phyloP scores from a whole-genome alignment of 192 early-diverging fungal species.

The Phycomyces blakesleeanus region DNA sequence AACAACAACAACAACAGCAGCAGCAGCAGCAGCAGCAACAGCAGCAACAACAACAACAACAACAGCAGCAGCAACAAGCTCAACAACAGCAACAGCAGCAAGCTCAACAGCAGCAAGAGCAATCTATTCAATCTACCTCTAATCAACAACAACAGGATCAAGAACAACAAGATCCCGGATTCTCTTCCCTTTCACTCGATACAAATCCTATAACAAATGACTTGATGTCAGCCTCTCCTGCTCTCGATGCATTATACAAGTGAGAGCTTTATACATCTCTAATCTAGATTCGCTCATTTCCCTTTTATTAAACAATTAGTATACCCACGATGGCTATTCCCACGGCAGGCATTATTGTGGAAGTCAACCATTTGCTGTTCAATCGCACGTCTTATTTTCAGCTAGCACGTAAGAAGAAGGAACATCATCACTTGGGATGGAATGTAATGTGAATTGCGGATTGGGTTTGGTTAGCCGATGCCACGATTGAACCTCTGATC shows the following conservation, averaged over 20 bases:
- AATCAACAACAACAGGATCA: no score
- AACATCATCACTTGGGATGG: background rate
- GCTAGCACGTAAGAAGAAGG: constrained; percentile 25
- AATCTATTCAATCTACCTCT: no score
- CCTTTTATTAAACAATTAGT: background rate
- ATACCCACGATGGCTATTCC: background rate
- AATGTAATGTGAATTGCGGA: background rate
- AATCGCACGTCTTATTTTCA: constrained; percentile 32
- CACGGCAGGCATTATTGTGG: constrained; percentile 24
- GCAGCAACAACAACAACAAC: background rate
- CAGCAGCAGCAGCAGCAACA: constrained; percentile 21
- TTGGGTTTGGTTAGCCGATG: constrained; percentile 23
- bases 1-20: background rate
- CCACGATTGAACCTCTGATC: constrained; percentile 37
- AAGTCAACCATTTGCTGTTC: constrained; percentile 30
- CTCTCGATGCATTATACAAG: no score
- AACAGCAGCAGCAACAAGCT: background rate
- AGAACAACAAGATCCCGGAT: no score
- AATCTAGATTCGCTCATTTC: background rate
- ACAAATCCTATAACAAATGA: no score
- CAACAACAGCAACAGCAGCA: no score
- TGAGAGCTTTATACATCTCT: background rate
- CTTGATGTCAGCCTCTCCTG: no score
- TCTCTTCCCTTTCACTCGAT: no score
- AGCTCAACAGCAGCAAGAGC: no score